Percentiles rank a stretch among this genome's conserved stretches.
Evolutionary conservation across 257 asterid genomes (phyloP).

Genomic region (Sherardia arvensis): DNA sequence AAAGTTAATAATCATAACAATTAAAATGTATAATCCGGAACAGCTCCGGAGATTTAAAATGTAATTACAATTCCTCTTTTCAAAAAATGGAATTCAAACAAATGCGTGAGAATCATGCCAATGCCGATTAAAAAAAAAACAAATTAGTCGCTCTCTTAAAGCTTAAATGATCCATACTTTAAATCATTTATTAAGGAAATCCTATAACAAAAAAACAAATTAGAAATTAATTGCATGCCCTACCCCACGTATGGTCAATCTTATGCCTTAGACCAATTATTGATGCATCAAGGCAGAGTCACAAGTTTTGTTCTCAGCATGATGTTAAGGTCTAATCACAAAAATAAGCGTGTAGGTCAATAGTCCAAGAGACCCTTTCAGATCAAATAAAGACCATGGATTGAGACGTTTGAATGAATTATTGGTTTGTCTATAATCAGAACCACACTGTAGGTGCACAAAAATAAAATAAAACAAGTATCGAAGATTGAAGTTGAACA

Average conservation of each 20-base stretch:
- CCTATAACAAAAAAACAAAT: neutral
- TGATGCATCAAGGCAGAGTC: conserved; percentile 9
- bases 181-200: neutral
- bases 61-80: neutral
- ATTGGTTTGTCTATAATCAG: neutral
- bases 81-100: neutral
- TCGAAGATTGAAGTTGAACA: neutral
- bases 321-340: neutral
- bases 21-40: too few species aligned
- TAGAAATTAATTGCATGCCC: neutral
- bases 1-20: neutral
- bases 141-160: neutral
- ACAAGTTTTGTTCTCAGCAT: conserved; percentile 1
- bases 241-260: conserved; percentile 4
- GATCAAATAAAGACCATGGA: neutral
- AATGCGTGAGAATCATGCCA: conserved; percentile 1
- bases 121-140: too few species aligned
- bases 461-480: neutral
- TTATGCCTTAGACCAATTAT: neutral
- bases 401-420: conserved; percentile 6
- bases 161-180: neutral
- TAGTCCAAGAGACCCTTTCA: conserved; percentile 10
- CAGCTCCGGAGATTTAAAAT: neutral
- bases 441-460: neutral
- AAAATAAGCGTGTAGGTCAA: neutral